Evolutionary conservation across 2,329 filamentous ascomycete genomes (phyloP), one percentile per base, ranked within the genome.

Genomic region (Coniochaeta sp.): DNA sequence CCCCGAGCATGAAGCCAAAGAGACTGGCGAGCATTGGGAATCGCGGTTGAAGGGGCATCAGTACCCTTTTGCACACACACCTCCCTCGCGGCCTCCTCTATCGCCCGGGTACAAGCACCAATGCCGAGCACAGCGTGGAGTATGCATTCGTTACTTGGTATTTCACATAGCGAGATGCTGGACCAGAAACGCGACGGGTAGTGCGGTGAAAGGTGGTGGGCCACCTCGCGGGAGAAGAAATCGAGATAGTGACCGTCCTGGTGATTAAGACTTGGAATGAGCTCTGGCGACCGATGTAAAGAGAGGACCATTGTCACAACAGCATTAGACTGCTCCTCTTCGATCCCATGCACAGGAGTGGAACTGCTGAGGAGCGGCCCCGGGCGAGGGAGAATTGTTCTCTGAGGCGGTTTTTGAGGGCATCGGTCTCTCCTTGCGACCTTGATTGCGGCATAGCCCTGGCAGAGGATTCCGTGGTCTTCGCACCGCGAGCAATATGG

Each of bases 401-500:
- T 24, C 17, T 64, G 61, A 40, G 63, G 65, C 60, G 65, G 65
- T 10, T 65, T 65, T 8, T 66, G 55, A 19, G 67, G 36, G 58
- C 63, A 38, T 24, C 65, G 62, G 32, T 67, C 66, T 28, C 62
- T 32, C 14, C 64, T 62, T 32, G 54, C 63, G 14, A 59, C 44
- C 50, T 66, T 69, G 7, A 65, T 63, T 36, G 60, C 61, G 36
- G 65, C 62, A 57, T 72, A 72, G n/a, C 70, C 70, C 40, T 71
- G 69, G 58, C 70, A 72, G 56, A 65, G 65, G 26, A 70, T 64
- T 52, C 68, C 65, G 32, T 69, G 65, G 28, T 68, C 67, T 32
- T 71, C 65, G 58, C 70, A 72, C 55, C 68, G 66, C n/a, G 58
- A 58, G 58, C 70, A 72, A 8, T 63, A 62, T 1, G 69, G 69